Conservation (phyloP, 495 filamentous ascomycete species). For the Penicillium cosmopolitanum region DNA sequence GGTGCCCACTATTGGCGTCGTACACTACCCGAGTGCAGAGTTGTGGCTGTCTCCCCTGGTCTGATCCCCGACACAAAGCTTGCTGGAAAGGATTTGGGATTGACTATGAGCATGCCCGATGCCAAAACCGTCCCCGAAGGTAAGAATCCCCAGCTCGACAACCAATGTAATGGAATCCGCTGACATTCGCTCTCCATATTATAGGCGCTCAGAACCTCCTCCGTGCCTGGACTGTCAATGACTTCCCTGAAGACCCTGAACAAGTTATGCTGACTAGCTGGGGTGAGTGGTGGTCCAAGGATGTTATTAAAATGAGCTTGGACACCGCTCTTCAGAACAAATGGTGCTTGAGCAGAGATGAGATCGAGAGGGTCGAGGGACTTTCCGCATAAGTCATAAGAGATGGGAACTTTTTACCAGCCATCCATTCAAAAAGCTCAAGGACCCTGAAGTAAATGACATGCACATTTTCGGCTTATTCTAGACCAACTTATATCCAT, state of each 20-base stretch:
- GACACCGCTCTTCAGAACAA: conserved; percentile 29
- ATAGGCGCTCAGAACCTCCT: conserved; percentile 34
- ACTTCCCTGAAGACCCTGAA: conserved; percentile 32
- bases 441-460: background rate
- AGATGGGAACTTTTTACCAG: conserved; percentile 4
- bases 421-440: background rate
- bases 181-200: conserved; percentile 1
- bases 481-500: no score
- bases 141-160: conserved; percentile 9
- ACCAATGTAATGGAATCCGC: background rate
- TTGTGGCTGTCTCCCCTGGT: conserved; percentile 35
- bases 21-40: conserved; percentile 23
- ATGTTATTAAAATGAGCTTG: conserved; percentile 30
- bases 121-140: conserved; percentile 37
- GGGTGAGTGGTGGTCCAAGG: conserved; percentile 39
- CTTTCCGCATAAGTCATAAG: conserved; percentile 21
- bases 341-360: conserved; percentile 32
- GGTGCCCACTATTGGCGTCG: conserved; percentile 37
- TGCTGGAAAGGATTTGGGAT: conserved; percentile 21
- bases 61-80: conserved; percentile 35
- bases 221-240: conserved; percentile 20
- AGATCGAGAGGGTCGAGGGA: conserved; percentile 31
- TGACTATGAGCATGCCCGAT: conserved; percentile 37
- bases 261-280: conserved; percentile 39
- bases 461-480: conserved; percentile 7